phyloP scores from a whole-genome alignment of 352 stramenopile genomes.

The Phytophthora boehmeriae region DNA sequence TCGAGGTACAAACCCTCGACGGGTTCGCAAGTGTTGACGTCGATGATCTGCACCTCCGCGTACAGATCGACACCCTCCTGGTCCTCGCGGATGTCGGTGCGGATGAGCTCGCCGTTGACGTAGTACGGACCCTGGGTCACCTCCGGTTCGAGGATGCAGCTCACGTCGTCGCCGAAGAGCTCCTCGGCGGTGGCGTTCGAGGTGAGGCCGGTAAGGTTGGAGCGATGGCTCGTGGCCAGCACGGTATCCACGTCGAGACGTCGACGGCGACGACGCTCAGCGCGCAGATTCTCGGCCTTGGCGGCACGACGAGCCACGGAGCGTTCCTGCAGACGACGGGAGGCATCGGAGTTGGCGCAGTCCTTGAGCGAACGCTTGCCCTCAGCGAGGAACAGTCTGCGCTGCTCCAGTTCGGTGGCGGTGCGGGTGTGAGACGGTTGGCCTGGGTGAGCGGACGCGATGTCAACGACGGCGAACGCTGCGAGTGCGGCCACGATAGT shows the following conservation, averaged over 20 bases:
- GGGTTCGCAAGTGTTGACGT: slow-evolving; percentile 32
- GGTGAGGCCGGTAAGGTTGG: slow-evolving; percentile 23
- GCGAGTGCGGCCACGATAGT: not conserved
- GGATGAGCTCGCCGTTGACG: slow-evolving; percentile 27
- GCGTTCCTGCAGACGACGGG: slow-evolving; percentile 21
- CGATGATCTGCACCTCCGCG: slow-evolving; percentile 31
- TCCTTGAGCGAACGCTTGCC: slow-evolving; percentile 29
- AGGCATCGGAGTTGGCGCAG: slow-evolving; percentile 24
- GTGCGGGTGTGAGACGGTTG: slow-evolving; percentile 2
- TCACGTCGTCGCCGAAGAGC: slow-evolving; percentile 28
- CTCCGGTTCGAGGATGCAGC: slow-evolving; percentile 31
- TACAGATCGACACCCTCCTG: slow-evolving; percentile 29
- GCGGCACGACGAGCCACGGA: slow-evolving; percentile 11
- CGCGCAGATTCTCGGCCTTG: slow-evolving; percentile 17
- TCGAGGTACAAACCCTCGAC: slow-evolving; percentile 28
- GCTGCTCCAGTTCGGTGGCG: slow-evolving; percentile 16
- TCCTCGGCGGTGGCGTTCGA: slow-evolving; percentile 14
- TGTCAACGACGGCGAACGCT: not conserved
- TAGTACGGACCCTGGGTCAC: slow-evolving; percentile 33
- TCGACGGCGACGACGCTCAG: slow-evolving; percentile 13
- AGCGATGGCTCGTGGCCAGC: slow-evolving; percentile 22
- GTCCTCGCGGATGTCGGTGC: slow-evolving; percentile 24
- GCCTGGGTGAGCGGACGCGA: slow-evolving; percentile 3
- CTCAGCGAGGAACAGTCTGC: slow-evolving; percentile 28
- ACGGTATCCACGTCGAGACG: slow-evolving; percentile 26